Evolutionary conservation across 1,284 basidiomycete genomes (phyloP).

Genomic region (Malassezia vespertilionis): DNA sequence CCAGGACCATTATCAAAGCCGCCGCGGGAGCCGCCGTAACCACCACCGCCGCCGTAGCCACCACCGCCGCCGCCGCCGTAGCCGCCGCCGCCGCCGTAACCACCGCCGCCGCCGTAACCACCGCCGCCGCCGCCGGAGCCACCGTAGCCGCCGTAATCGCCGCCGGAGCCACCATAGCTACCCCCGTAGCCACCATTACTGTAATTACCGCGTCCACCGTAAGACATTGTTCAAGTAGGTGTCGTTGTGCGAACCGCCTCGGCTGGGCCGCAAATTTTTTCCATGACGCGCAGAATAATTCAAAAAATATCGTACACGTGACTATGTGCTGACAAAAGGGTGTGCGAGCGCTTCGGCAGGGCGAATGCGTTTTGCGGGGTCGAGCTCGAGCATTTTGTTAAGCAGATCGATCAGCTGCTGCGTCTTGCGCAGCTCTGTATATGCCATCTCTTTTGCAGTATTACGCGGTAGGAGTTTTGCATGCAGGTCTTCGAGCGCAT

Average conservation of each 20-base stretch:
- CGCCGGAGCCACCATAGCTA: conserved; percentile 20
- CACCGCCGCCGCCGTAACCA: conserved; percentile 27
- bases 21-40: conserved; percentile 23
- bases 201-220: conserved; percentile 24
- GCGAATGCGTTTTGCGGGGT: conserved; percentile 71
- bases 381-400: conserved; percentile 81
- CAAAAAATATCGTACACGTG: not conserved
- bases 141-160: conserved; percentile 7
- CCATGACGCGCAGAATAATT: not conserved
- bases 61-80: conserved; percentile 44
- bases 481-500: conserved; percentile 68
- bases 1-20: conserved; percentile 67
- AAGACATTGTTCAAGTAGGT: conserved; percentile 23
- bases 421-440: conserved; percentile 77
- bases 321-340: conserved; percentile 57
- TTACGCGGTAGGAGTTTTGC: conserved; percentile 69
- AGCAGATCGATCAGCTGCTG: conserved; percentile 76
- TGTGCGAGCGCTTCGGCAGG: conserved; percentile 78
- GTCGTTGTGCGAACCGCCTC: not conserved
- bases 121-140: conserved; percentile 21
- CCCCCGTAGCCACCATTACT: conserved; percentile 19
- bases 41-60: conserved; percentile 21
- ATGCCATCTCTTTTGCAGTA: conserved; percentile 61
- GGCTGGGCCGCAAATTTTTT: not conserved
- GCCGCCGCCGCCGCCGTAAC: conserved; percentile 47